Evolutionary conservation across 2,329 filamentous ascomycete species (phyloP), one percentile per base, ranked within the genome.

Genomic region (Cucurbitaria berberidis): DNA sequence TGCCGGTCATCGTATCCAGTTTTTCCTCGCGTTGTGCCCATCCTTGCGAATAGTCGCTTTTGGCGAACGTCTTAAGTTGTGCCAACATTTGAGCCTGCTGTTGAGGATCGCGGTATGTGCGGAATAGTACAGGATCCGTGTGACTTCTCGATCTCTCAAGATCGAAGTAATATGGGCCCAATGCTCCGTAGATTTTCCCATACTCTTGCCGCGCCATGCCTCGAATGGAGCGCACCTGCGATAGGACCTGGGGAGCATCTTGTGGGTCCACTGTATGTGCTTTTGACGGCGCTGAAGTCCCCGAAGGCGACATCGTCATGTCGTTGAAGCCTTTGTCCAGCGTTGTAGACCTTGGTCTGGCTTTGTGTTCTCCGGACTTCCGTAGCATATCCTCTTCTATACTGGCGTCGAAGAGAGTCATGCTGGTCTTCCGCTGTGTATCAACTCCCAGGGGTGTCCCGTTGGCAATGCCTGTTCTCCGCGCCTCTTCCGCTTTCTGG

Each of bases 161-260:
- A 72, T 99, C 91, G 60, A 86, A 85, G 76, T 98, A 99, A 65
- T 96, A 93, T 0, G 93, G 93, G 10, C 88, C 90, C 62, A 99
- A 76, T 3, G 90, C 89, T n/a, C 87, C 89, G 74, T 98, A 96
- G 13, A 98, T 82, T 72, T 89, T 96, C 15, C 89, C 93, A 71
- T 93, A 99, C 74, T 98, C 93, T 64, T 95, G 86, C 56, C 93
- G 85, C 39, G 95, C 95, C 64, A 87, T 85, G 4, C 93, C 95
- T 36, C 95, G 84, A 45, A 96, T 85, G 42, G 93, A 98, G 66
- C 83, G 86, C 24, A 87, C 88, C 26, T 83, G 82, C 51, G 86
- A 83, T 51, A 98, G 80, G 0, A 92, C 84, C 27, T 83, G 83
- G 44, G 97, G 76, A 22, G 91, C 82, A 2, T 84, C 82, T 15